These are phyloP conservation scores for Hypsizygus marmoreus DNA, from an alignment of 768 basidiomycete genomes.

Conservation along the genomic window DNA sequence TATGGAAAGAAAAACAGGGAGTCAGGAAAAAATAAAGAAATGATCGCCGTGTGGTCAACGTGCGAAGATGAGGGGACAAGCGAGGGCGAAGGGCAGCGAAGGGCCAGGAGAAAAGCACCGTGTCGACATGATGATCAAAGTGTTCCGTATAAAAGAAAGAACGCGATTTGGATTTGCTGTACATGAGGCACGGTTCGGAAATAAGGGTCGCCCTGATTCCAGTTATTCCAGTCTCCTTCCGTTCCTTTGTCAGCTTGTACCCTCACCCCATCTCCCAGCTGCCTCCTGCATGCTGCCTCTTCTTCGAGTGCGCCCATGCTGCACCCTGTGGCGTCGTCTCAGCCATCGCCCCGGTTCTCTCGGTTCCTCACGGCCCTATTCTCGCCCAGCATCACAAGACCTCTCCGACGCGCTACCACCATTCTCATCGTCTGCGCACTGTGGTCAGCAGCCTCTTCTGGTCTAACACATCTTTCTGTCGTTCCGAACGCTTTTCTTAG, in stretches of 20 bases:
- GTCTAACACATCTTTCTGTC: conserved; percentile 11
- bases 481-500: conserved; percentile 35
- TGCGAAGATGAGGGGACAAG: conserved; percentile 28
- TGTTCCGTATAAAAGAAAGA: conserved; percentile 21
- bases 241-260: conserved; percentile 11
- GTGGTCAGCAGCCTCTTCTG: conserved; percentile 34
- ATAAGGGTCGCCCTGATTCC: conserved; percentile 15
- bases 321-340: conserved; percentile 8
- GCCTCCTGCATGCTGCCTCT: conserved; percentile 15
- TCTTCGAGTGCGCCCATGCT: conserved; percentile 7
- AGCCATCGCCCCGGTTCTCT: conserved; percentile 7
- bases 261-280: conserved; percentile 4
- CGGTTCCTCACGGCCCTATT: conserved; percentile 19
- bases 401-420: conserved; percentile 7
- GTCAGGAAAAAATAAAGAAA: conserved; percentile 26
- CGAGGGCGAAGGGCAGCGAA: conserved; percentile 14
- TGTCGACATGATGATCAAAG: conserved; percentile 26
- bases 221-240: conserved; percentile 2
- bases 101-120: conserved; percentile 18
- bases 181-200: conserved; percentile 18
- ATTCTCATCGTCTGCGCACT: conserved; percentile 27
- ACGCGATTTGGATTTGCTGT: conserved; percentile 16
- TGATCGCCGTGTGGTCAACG: conserved; percentile 41
- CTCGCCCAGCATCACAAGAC: conserved; percentile 24
- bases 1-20: conserved; percentile 21